These are phyloP conservation scores for Caryopteris hybrid DNA, from an alignment of 305 asterid genomes.

Conservation along the genomic window DNA sequence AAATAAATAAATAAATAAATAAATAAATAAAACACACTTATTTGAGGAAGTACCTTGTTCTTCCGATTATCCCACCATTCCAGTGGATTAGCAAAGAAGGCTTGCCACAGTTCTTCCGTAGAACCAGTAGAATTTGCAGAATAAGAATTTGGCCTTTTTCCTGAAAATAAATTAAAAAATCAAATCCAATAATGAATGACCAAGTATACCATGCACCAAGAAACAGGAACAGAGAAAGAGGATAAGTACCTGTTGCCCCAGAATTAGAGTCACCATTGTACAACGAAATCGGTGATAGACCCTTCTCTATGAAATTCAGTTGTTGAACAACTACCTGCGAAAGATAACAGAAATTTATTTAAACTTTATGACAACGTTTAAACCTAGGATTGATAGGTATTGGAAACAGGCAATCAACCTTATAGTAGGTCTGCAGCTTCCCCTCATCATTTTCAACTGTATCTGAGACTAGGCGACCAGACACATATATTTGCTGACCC, in stretches of 20 bases:
- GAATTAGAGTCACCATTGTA: conserved; percentile 60
- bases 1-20: too few species aligned
- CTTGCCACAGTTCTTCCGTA: conserved; percentile 88
- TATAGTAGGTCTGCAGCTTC: conserved; percentile 78
- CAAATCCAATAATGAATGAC: conserved; percentile 5
- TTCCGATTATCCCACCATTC: conserved; percentile 99
- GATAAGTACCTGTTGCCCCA: conserved; percentile 36
- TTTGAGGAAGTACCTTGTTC: conserved; percentile 57
- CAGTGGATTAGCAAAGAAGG: conserved; percentile 82
- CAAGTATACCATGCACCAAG: not conserved
- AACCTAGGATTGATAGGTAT: not conserved
- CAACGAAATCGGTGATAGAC: conserved; percentile 40
- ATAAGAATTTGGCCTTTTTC: conserved; percentile 41
- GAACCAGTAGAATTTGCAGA: conserved; percentile 55
- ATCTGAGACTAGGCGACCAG: conserved; percentile 80
- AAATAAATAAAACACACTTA: not conserved
- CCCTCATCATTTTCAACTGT: conserved; percentile 79
- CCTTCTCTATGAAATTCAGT: conserved; percentile 68
- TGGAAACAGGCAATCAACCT: conserved; percentile 41
- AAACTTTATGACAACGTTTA: not conserved
- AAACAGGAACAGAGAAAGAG: not conserved
- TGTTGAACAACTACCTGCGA: conserved; percentile 85
- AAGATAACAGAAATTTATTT: conserved; percentile 7
- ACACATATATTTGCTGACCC: conserved; percentile 76
- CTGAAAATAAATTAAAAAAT: conserved; percentile 31